Percentiles rank a stretch among this genome's conserved stretches.
Conservation (phyloP, 192 early-diverging fungal species). For the Gaertneriomyces sp. region DNA sequence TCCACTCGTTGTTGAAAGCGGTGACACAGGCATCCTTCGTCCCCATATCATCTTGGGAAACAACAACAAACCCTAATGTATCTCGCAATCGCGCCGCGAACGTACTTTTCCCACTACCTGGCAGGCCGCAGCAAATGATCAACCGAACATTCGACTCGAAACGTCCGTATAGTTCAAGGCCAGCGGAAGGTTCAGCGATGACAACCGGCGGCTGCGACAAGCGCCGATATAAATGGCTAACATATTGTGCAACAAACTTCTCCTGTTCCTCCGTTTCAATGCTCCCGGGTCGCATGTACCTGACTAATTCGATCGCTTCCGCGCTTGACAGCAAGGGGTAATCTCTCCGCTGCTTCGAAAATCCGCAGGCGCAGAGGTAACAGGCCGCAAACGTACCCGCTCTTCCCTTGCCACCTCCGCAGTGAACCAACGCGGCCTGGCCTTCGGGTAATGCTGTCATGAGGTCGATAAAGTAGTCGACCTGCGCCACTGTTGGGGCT, state of each 20-base stretch:
- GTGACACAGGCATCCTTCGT: constrained; percentile 24
- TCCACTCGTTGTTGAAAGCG: neutral
- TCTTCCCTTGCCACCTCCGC: constrained; percentile 45
- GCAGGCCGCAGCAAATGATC: constrained; percentile 37
- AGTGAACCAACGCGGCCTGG: constrained; percentile 40
- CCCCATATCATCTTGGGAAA: constrained; percentile 42
- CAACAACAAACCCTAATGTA: constrained; percentile 13
- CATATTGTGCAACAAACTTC: constrained; percentile 36
- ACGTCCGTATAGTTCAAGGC: neutral
- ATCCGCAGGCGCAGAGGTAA: constrained; percentile 36
- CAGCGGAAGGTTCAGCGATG: neutral
- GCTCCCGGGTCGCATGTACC: constrained; percentile 35
- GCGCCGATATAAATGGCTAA: constrained; percentile 11
- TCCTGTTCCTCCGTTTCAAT: constrained; percentile 45
- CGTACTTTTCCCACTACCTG: constrained; percentile 39
- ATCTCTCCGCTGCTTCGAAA: neutral
- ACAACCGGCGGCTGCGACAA: neutral
- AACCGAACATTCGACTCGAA: constrained; percentile 9
- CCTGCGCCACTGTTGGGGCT: constrained; percentile 38
- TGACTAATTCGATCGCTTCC: constrained; percentile 34
- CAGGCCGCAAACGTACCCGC: constrained; percentile 39
- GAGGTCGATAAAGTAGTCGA: constrained; percentile 33
- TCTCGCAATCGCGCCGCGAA: constrained; percentile 22
- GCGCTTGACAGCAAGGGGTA: constrained; percentile 29
- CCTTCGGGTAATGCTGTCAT: constrained; percentile 19